A percentile compares a stretch with the other conserved stretches of the same genome.
These are phyloP conservation scores for Aechmea fasciata DNA, from an alignment of 176 grass and related monocot species.

Conservation along the genomic window DNA sequence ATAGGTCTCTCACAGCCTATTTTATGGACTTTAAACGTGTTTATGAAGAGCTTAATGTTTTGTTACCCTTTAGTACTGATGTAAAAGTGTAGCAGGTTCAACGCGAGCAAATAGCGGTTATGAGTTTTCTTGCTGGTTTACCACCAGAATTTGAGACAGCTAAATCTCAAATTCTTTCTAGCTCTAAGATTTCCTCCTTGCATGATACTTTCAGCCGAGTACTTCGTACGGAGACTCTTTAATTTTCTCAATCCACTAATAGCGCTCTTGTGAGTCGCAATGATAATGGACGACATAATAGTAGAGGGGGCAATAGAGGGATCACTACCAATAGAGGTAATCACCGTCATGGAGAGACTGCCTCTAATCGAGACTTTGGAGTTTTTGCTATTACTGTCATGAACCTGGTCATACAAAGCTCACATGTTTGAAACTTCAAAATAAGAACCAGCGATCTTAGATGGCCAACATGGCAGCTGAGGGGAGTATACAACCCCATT, in stretches of 20 bases:
- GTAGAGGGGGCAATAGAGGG: not conserved
- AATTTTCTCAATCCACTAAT: not conserved
- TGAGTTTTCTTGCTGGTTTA: not conserved
- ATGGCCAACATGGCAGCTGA: no score
- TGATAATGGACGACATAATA: not conserved
- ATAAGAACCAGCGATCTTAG: no score
- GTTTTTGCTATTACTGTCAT: constrained; percentile 4
- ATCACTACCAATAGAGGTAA: not conserved
- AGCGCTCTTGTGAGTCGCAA: not conserved
- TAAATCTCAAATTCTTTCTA: not conserved
- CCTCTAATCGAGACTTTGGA: no score
- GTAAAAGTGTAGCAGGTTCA: not conserved
- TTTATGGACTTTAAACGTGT: not conserved
- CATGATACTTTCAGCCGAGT: not conserved
- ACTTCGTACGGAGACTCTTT: not conserved
- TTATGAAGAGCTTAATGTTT: not conserved
- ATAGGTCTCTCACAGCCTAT: not conserved
- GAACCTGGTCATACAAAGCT: not conserved
- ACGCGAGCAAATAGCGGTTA: not conserved
- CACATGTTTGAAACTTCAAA: not conserved
- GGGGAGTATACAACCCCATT: not conserved
- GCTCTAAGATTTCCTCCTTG: not conserved
- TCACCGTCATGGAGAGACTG: no score
- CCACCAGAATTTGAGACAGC: not conserved
- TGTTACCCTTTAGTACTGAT: not conserved